phyloP scores from a whole-genome alignment of 495 filamentous ascomycete genomes.

The Pyronema omphalodes region DNA sequence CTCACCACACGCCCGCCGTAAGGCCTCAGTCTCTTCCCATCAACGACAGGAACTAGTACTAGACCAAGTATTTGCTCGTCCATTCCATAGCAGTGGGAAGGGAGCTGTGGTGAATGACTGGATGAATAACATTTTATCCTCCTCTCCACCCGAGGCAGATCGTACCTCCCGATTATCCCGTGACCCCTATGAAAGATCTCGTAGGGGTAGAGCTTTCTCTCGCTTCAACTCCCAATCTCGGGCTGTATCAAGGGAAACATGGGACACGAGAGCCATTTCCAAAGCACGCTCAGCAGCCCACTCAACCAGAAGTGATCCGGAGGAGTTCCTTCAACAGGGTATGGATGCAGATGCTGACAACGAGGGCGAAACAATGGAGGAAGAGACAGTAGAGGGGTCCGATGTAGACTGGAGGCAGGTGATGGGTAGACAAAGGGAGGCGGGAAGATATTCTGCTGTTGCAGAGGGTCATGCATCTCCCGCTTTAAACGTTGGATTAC shows the following conservation, averaged over 20 bases:
- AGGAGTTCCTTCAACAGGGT: constrained; percentile 32
- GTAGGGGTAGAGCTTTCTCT: not conserved
- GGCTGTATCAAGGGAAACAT: not conserved
- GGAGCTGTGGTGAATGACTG: constrained; percentile 43
- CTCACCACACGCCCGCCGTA: constrained; percentile 9
- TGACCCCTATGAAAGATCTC: not conserved
- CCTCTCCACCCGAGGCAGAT: constrained; percentile 13
- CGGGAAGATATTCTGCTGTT: not conserved
- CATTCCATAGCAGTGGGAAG: constrained; percentile 30
- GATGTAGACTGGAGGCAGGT: not conserved
- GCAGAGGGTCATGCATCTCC: not conserved
- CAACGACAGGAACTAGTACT: constrained; percentile 67
- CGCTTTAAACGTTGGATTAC: not conserved
- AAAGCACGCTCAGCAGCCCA: not conserved
- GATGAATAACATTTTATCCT: constrained; percentile 41
- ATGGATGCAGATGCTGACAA: constrained; percentile 78
- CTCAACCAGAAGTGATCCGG: constrained; percentile 41
- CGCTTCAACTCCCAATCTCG: not conserved
- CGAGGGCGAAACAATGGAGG: constrained; percentile 58
- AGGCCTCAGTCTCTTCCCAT: constrained; percentile 21
- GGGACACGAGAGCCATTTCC: not conserved
- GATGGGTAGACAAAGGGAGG: not conserved
- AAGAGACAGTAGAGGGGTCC: constrained; percentile 27
- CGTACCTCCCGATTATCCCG: not conserved
- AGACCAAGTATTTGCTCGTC: constrained; percentile 73